These are phyloP conservation scores for Penicillium glabrum DNA, from an alignment of 2,329 filamentous ascomycete genomes.

Conservation along the genomic window DNA sequence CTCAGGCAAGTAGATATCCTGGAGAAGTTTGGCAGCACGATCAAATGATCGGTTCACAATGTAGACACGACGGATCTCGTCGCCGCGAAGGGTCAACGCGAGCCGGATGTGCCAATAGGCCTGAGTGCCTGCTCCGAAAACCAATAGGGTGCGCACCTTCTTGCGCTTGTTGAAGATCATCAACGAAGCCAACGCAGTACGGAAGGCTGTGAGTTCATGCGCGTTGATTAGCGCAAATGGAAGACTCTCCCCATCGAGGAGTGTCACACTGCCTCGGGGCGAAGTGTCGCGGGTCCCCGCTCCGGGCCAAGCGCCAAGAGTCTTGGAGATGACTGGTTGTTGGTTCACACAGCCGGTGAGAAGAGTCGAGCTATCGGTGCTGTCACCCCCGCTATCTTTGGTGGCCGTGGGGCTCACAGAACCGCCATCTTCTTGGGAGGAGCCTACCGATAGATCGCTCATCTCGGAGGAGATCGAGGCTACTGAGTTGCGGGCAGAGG, in stretches of 20 bases:
- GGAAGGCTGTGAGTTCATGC: slow-evolving; percentile 67
- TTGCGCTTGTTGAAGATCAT: slow-evolving; percentile 65
- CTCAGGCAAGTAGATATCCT: slow-evolving; percentile 54
- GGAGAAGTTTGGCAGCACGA: slow-evolving; percentile 48
- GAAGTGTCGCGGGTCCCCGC: slow-evolving; percentile 44
- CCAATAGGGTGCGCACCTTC: slow-evolving; percentile 71
- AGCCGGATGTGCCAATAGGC: slow-evolving; percentile 94
- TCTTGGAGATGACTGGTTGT: slow-evolving; percentile 29
- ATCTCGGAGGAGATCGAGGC: slow-evolving; percentile 36
- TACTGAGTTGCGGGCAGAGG: slow-evolving; percentile 30
- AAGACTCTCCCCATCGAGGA: slow-evolving; percentile 58
- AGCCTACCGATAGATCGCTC: slow-evolving; percentile 35
- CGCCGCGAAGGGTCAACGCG: slow-evolving; percentile 65
- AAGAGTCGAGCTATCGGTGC: slow-evolving; percentile 30
- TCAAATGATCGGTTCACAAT: slow-evolving; percentile 71
- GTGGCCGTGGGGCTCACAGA: slow-evolving; percentile 18
- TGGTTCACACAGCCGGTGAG: slow-evolving; percentile 32
- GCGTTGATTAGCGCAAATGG: slow-evolving; percentile 66
- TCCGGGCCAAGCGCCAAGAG: slow-evolving; percentile 35
- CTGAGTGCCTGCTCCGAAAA: slow-evolving; percentile 87
- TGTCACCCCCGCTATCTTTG: slow-evolving; percentile 12
- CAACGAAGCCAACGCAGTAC: slow-evolving; percentile 62
- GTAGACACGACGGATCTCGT: slow-evolving; percentile 74
- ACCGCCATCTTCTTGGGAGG: slow-evolving; percentile 31
- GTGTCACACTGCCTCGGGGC: slow-evolving; percentile 58